Percentiles rank a stretch among this genome's conserved stretches.
These are phyloP conservation scores for Geotrichum citri-aurantii DNA, from an alignment of 1,139 yeast species.

Conservation along the genomic window DNA sequence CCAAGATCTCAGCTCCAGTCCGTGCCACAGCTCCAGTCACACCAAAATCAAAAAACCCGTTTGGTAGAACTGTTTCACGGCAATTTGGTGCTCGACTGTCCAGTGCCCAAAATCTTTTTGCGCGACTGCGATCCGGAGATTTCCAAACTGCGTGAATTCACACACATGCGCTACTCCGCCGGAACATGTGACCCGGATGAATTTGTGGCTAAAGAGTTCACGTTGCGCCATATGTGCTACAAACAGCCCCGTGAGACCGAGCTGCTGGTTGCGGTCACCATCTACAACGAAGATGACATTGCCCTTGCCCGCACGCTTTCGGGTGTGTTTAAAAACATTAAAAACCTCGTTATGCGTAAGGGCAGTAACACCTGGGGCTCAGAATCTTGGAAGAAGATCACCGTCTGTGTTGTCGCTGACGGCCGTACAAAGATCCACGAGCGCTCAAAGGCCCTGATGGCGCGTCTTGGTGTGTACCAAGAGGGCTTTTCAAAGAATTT, in stretches of 20 bases:
- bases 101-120: constrained; percentile 47
- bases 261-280: constrained; percentile 65
- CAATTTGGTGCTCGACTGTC: constrained; percentile 73
- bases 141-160: constrained; percentile 58
- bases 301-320: constrained; percentile 65
- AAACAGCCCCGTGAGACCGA: constrained; percentile 65
- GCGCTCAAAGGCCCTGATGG: constrained; percentile 56
- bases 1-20: constrained; percentile 21
- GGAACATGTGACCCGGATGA: constrained; percentile 74
- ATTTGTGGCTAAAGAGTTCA: constrained; percentile 50
- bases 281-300: constrained; percentile 76
- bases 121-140: constrained; percentile 38
- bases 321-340: constrained; percentile 70
- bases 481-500: constrained; percentile 77
- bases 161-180: constrained; percentile 73
- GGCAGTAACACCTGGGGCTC: constrained; percentile 70
- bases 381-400: constrained; percentile 75
- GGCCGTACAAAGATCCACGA: constrained; percentile 67
- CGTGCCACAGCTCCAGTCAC: too few species aligned
- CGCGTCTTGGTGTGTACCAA: constrained; percentile 72
- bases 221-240: constrained; percentile 62
- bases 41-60: constrained; percentile 13
- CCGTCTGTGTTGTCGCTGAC: constrained; percentile 68
- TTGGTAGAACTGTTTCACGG: constrained; percentile 58
- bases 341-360: constrained; percentile 51